Base-by-base conservation (phyloP, 768 basidiomycete species). In the Pisolithus tinctorius region DNA sequence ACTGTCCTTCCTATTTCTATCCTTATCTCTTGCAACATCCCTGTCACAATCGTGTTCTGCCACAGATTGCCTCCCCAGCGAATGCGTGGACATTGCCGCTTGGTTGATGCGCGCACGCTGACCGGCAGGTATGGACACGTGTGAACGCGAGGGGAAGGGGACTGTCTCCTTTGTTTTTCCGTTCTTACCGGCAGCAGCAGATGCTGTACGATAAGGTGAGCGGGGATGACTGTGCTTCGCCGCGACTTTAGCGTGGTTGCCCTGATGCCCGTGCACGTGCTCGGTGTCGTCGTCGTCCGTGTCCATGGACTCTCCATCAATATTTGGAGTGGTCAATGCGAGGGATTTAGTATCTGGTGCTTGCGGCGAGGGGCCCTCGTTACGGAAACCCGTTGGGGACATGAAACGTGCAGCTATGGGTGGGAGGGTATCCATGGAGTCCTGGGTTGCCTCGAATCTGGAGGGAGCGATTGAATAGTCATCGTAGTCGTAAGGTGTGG, bases 401-500 rank as follows among this genome's bases (percentile, higher is more conserved):
- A 93, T 88, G 76, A 93, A 96, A 46, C 89, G 84, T 23, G 93
- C 85, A 43, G 93, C 93, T 55, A 96, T 96, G 46, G 93, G 87
- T 2, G 45, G 64, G 2, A 83, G 86, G 3, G 93, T 74, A 7
- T 93, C 89, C 39, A 77, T 66, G 0, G 88, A 87, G 58, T 88
- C 91, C 40, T 60, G 67, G 4, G 81, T 86, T 1, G 88, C 84
- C 16, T 84, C 87, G 41, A 77, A 49, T 16, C 81, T 84, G 20
- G 16, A 11, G 29, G 50, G 48, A 1, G 55, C 58, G 16, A 64
- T 40, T 45, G 56, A 40, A 63, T 80, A 84, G 45, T 84, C 85
- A 56, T 89, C 86, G 59, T 82, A 84, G 41, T 86, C 85, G 46
- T 80, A 79, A 10, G 82, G 74, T 30, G 72, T 62, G 6, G 81